A percentile compares a stretch with the other conserved stretches of the same genome.
These are phyloP conservation scores for Backusella tuberculispora DNA, from an alignment of 192 early-diverging fungal species.

Conservation along the genomic window DNA sequence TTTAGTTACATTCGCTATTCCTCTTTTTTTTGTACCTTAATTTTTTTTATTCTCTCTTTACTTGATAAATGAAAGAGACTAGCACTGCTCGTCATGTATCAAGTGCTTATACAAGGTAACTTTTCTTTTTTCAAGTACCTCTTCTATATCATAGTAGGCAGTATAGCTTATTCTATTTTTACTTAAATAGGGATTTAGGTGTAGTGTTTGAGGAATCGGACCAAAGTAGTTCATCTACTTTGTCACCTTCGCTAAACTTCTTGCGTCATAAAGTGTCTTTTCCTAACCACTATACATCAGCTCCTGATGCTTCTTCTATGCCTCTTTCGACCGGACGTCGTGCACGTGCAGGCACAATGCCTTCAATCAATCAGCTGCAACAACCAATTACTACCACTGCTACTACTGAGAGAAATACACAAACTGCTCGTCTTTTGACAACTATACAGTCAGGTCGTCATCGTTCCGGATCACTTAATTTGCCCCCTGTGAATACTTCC, in stretches of 20 bases:
- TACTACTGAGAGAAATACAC: not conserved
- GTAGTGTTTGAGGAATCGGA: constrained; percentile 28
- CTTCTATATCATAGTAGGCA: not conserved
- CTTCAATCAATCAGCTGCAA: constrained; percentile 18
- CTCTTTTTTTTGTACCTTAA: not conserved
- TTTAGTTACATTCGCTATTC: not conserved
- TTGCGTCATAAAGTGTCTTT: not conserved
- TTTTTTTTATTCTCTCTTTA: constrained; percentile 21
- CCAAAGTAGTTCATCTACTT: not conserved
- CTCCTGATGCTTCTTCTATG: not conserved
- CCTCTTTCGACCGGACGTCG: constrained; percentile 16
- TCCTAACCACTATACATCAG: not conserved
- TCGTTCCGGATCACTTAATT: constrained; percentile 35
- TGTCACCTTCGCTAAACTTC: constrained; percentile 9
- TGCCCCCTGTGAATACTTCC: constrained; percentile 16
- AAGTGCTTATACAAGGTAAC: not conserved
- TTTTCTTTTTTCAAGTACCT: not conserved
- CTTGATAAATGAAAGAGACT: not conserved
- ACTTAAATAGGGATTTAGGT: constrained; percentile 27
- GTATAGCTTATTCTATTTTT: not conserved
- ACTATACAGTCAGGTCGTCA: constrained; percentile 18
- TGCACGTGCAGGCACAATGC: constrained; percentile 41
- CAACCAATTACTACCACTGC: not conserved
- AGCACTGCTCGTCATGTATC: constrained; percentile 9
- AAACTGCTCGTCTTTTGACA: not conserved